phyloP scores from a whole-genome alignment of 2,329 filamentous ascomycete genomes.

The Colletotrichum lentis region DNA sequence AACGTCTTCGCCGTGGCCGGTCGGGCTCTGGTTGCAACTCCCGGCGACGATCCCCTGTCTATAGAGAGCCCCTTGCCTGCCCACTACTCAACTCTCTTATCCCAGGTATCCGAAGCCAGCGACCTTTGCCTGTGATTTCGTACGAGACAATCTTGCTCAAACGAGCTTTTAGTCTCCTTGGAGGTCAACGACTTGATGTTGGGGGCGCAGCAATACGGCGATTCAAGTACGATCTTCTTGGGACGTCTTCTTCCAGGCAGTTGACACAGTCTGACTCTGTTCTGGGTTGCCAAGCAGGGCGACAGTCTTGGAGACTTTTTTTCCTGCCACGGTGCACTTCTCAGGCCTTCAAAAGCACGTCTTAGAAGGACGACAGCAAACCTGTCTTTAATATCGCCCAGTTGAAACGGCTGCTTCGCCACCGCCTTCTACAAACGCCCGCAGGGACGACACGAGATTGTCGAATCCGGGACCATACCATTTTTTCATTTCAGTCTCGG shows the following conservation, averaged over 20 bases:
- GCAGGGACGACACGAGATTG: too few species aligned
- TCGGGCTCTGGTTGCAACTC: neutral
- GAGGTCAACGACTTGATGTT: constrained; percentile 1
- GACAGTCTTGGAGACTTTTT: too few species aligned
- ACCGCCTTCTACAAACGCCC: neutral
- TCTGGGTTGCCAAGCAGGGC: too few species aligned
- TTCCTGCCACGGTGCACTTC: too few species aligned
- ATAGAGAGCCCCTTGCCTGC: too few species aligned
- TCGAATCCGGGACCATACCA: too few species aligned
- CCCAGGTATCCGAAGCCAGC: neutral
- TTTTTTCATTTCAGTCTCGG: too few species aligned
- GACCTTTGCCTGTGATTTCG: neutral
- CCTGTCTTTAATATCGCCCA: neutral
- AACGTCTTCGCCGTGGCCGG: neutral
- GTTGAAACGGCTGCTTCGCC: neutral
- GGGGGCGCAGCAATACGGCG: neutral
- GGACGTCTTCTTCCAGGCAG: neutral
- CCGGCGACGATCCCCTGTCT: too few species aligned
- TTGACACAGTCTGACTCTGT: too few species aligned
- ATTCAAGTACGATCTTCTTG: neutral
- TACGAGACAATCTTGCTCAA: neutral
- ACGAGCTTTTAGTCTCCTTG: neutral
- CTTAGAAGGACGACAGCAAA: neutral
- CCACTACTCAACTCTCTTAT: too few species aligned
- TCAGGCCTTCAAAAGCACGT: too few species aligned